phyloP scores from a whole-genome alignment of 768 basidiomycete species.

The Tubosaeta brunneosetosa region DNA sequence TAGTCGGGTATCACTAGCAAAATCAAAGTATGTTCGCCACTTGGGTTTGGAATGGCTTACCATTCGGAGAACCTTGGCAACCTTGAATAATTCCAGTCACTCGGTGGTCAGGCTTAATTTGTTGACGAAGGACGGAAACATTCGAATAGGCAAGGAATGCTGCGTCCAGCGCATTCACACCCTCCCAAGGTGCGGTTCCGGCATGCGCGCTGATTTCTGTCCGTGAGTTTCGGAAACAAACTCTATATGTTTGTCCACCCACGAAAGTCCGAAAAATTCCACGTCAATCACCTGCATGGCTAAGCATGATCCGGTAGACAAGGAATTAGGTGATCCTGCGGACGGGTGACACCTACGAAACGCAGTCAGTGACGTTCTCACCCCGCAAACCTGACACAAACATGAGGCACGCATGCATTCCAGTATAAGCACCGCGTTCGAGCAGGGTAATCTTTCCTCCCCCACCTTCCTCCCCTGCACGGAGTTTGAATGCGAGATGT shows the following conservation, averaged over 20 bases:
- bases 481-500: constrained; percentile 4
- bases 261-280: constrained; percentile 76
- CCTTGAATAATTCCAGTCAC: constrained; percentile 76
- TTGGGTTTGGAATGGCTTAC: constrained; percentile 34
- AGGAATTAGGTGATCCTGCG: constrained; percentile 48
- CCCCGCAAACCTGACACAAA: constrained; percentile 23
- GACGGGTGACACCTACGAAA: constrained; percentile 66
- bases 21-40: neutral
- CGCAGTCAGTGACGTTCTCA: constrained; percentile 12
- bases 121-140: constrained; percentile 79
- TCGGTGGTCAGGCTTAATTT: constrained; percentile 77
- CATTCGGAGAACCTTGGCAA: constrained; percentile 63
- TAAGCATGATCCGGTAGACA: constrained; percentile 48
- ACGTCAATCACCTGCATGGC: constrained; percentile 64
- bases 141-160: constrained; percentile 80
- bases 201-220: constrained; percentile 60
- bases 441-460: constrained; percentile 75
- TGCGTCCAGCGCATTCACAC: constrained; percentile 82
- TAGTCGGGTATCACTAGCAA: constrained; percentile 78
- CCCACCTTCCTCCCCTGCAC: constrained; percentile 69
- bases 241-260: constrained; percentile 18
- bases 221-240: constrained; percentile 2
- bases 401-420: constrained; percentile 83
- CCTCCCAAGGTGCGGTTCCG: constrained; percentile 81
- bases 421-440: constrained; percentile 70